These are phyloP conservation scores for Corymbia calophylla DNA, from an alignment of 441 rosid species.

Conservation along the genomic window DNA sequence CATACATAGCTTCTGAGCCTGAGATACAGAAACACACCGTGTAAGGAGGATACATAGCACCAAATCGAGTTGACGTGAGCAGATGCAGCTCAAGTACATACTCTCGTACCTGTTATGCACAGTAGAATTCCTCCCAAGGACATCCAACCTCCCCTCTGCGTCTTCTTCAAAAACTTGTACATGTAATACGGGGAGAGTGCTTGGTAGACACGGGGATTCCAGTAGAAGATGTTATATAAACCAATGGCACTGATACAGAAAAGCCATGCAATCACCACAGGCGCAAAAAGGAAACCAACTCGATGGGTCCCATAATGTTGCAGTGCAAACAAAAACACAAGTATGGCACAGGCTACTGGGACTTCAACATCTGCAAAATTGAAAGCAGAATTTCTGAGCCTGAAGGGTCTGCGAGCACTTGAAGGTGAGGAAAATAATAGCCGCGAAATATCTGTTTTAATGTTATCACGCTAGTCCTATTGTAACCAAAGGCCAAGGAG, in stretches of 20 bases:
- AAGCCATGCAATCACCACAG: constrained; percentile 80
- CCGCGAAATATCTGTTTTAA: background rate
- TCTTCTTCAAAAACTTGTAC: constrained; percentile 77
- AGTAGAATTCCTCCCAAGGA: constrained; percentile 90
- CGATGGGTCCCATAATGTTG: constrained; percentile 94
- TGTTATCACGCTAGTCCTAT: background rate
- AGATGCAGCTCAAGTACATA: background rate
- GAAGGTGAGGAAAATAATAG: background rate
- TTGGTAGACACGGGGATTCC: constrained; percentile 84
- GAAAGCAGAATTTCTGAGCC: background rate
- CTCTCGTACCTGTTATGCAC: constrained; percentile 61
- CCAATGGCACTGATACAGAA: constrained; percentile 78
- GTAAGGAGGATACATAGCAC: background rate
- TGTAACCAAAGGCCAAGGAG: background rate
- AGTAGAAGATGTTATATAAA: constrained; percentile 51
- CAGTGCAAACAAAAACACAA: constrained; percentile 80
- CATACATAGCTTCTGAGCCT: constrained; percentile 97
- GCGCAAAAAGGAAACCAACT: constrained; percentile 92
- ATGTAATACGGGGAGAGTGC: constrained; percentile 93
- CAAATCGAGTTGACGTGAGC: background rate
- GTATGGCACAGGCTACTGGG: constrained; percentile 75
- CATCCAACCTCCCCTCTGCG: constrained; percentile 89
- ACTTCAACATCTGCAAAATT: constrained; percentile 62
- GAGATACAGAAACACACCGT: background rate
- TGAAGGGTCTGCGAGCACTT: background rate